Percentiles rank a stretch among this genome's conserved stretches.
Conservation (phyloP, 345 rosid species). For the Arabis alpina region DNA sequence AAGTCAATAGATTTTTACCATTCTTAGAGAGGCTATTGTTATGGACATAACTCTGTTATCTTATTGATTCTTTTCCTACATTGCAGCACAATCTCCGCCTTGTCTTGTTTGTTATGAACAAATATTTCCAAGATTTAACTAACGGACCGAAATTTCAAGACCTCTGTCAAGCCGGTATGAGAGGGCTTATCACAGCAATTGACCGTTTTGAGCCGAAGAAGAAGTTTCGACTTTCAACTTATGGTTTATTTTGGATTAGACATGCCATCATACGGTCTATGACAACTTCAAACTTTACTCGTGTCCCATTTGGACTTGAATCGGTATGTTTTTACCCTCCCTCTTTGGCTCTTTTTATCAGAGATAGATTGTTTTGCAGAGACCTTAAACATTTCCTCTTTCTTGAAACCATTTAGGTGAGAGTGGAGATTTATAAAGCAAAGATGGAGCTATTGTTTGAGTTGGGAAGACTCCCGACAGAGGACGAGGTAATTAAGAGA, state of each 20-base stretch:
- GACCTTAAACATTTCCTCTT: slow-evolving; percentile 14
- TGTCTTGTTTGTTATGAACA: slow-evolving; percentile 83
- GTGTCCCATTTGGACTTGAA: slow-evolving; percentile 90
- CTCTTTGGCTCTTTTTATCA: slow-evolving; percentile 11
- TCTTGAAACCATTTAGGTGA: slow-evolving; percentile 56
- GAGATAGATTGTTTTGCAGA: slow-evolving; percentile 1
- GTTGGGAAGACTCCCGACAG: slow-evolving; percentile 71
- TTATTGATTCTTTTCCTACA: neutral
- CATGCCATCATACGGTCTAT: slow-evolving; percentile 87
- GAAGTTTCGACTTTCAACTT: slow-evolving; percentile 81
- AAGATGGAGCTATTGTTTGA: slow-evolving; percentile 69
- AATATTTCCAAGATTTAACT: slow-evolving; percentile 82
- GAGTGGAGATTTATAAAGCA: slow-evolving; percentile 72
- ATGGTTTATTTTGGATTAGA: slow-evolving; percentile 91
- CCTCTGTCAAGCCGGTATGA: slow-evolving; percentile 95
- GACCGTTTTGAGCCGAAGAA: slow-evolving; percentile 90
- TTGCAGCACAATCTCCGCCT: slow-evolving; percentile 98
- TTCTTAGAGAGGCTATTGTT: neutral
- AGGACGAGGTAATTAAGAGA: slow-evolving; percentile 62
- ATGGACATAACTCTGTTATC: slow-evolving; percentile 9
- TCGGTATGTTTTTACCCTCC: slow-evolving; percentile 55
- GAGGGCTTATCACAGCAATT: slow-evolving; percentile 87
- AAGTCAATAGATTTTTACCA: neutral
- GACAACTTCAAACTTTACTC: slow-evolving; percentile 85
- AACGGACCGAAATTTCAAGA: slow-evolving; percentile 84